A percentile compares a stretch with the other conserved stretches of the same genome.
These are phyloP conservation scores for Sequoia sempervirens DNA, from an alignment of 75 land plant species.

Conservation along the genomic window DNA sequence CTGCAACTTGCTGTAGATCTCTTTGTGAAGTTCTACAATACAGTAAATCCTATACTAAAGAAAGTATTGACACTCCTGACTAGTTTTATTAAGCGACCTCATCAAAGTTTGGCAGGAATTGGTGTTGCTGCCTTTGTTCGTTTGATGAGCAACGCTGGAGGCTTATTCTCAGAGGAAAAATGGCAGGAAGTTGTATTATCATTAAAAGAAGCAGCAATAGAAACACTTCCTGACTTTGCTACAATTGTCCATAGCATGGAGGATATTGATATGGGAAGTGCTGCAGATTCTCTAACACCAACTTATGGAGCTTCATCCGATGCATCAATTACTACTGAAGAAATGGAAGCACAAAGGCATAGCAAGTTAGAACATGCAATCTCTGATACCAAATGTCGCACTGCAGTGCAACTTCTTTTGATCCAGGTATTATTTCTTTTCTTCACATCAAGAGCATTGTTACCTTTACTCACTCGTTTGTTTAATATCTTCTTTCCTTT, in stretches of 20 bases:
- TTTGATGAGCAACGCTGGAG: constrained; percentile 90
- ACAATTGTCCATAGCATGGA: constrained; percentile 38
- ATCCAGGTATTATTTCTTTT: constrained; percentile 71
- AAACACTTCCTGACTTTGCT: constrained; percentile 85
- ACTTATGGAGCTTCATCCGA: constrained; percentile 19
- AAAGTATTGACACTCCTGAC: constrained; percentile 76
- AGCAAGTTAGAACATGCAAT: constrained; percentile 54
- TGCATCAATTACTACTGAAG: constrained; percentile 32
- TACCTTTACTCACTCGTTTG: background rate
- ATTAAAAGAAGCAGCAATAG: constrained; percentile 77
- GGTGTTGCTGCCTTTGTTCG: constrained; percentile 99
- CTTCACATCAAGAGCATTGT: background rate
- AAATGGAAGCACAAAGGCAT: constrained; percentile 30
- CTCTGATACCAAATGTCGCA: constrained; percentile 82
- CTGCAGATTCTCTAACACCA: constrained; percentile 12
- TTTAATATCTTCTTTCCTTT: background rate
- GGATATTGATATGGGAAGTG: constrained; percentile 19
- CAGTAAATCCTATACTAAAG: constrained; percentile 77
- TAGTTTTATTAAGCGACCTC: constrained; percentile 93
- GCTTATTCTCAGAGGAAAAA: constrained; percentile 80
- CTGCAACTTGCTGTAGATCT: too few relatives aligned
- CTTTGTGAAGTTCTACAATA: constrained; percentile 40
- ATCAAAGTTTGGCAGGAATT: constrained; percentile 98
- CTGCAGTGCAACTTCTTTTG: constrained; percentile 87
- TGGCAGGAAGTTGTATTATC: constrained; percentile 85